Base-by-base conservation (phyloP, 2,329 filamentous ascomycete genomes). In the Torrubiella hemipterigena region DNA sequence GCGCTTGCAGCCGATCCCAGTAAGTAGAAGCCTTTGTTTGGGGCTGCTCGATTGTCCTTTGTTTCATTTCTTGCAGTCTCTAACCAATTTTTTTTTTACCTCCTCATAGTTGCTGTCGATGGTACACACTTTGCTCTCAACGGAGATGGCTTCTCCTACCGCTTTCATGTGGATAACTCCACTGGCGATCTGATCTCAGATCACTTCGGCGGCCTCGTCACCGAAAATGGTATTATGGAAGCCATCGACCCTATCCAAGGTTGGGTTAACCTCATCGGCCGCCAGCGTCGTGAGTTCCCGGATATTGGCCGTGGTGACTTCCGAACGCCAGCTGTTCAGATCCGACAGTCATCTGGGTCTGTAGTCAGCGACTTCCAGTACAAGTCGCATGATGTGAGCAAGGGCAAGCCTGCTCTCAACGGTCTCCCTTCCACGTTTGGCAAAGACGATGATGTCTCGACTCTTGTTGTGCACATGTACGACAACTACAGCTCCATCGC, bases 231-330 rank as follows among this genome's bases (percentile, higher is more conserved):
- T 31, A 15, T 37, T 17, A 59, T 63, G 0, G 54, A 58, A 2
- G 55, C 60, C 22, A 45, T 41, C 7, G 38, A 34, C 4, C 45
- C 46, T 11, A 41, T 44, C 6, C 40, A 61, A 13, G 75, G 75
- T 27, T 79, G 74, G 74, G 55, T 63, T 21, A 52, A 62, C 19
- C 45, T 58, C 29, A 49, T 63, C 21, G 64, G 63, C 9, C 70
- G 68, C 25, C 46, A 64, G 12, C 63, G 69, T 12, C 65, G 75
- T 17, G 75, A 79, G 44, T 77, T 76, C 32, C 75, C 75, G 2
- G 74, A 80, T 36, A 54, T 73, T 5, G 74, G 75, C 1, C 63
- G 73, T 7, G 73, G 73, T 12, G 75, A 80, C 43, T 73, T 76
- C 39, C 64, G 76, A 4, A 53, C 66, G 3, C 75, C 75, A 0